Evolutionary conservation across 2,329 filamentous ascomycete species (phyloP).

Genomic region (Phaeomoniella chlamydospora): DNA sequence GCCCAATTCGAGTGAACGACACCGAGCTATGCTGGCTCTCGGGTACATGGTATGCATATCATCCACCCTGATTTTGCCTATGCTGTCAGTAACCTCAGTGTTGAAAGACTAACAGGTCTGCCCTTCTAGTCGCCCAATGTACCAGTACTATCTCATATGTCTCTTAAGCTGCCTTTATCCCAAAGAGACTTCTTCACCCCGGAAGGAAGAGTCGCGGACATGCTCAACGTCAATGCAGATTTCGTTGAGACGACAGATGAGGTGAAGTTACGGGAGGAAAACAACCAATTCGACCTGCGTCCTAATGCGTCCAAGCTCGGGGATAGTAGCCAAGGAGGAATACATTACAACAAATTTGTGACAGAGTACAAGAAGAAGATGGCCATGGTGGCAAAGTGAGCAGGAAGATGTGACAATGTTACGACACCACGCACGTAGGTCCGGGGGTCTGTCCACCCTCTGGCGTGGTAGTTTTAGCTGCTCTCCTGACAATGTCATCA

Average conservation of each 20-base stretch:
- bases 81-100: conserved; percentile 15
- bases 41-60: background rate
- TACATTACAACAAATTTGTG: background rate
- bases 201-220: background rate
- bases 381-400: background rate
- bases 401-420: conserved; percentile 5
- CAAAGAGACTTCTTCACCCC: background rate
- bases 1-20: conserved; percentile 14
- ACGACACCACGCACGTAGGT: conserved; percentile 24
- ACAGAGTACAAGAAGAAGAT: background rate
- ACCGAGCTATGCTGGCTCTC: conserved; percentile 15
- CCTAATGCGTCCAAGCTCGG: background rate
- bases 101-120: background rate
- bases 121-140: background rate
- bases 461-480: conserved; percentile 42
- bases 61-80: conserved; percentile 10
- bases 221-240: background rate
- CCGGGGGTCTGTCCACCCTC: conserved; percentile 33
- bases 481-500: conserved; percentile 44
- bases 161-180: background rate
- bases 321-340: background rate
- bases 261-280: background rate
- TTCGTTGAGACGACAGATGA: background rate
- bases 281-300: background rate
- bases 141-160: background rate